These are phyloP conservation scores for Daldinia sp. DNA, from an alignment of 2,329 filamentous ascomycete species.

Conservation along the genomic window DNA sequence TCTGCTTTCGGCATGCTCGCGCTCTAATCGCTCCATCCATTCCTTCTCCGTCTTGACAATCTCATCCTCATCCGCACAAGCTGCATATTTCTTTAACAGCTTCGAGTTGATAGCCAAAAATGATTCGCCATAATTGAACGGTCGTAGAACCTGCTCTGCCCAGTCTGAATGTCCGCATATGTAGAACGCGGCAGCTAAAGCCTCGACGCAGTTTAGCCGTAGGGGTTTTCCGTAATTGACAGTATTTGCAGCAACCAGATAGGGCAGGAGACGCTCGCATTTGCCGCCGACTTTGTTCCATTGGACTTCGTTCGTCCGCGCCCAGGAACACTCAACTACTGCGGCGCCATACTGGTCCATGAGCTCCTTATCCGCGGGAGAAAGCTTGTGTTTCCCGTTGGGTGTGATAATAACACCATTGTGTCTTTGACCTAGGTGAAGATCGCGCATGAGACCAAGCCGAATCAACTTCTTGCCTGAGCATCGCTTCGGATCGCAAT, in stretches of 20 bases:
- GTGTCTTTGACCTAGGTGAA: conserved; percentile 92
- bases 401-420: conserved; percentile 93
- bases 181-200: conserved; percentile 89
- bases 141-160: conserved; percentile 84
- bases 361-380: conserved; percentile 82
- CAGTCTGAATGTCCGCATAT: conserved; percentile 94
- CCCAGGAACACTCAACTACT: conserved; percentile 98
- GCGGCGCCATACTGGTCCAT: conserved; percentile 92
- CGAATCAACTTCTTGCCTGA: conserved; percentile 95
- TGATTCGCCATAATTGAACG: conserved; percentile 88
- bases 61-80: conserved; percentile 82
- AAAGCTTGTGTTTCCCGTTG: conserved; percentile 88
- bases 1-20: conserved; percentile 86
- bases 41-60: conserved; percentile 86
- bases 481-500: conserved; percentile 97
- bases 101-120: conserved; percentile 93
- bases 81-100: conserved; percentile 85
- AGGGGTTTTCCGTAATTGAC: conserved; percentile 98
- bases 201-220: conserved; percentile 95
- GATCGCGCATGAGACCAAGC: conserved; percentile 90
- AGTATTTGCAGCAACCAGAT: conserved; percentile 94
- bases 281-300: conserved; percentile 93
- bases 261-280: conserved; percentile 90
- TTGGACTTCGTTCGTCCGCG: conserved; percentile 88
- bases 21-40: conserved; percentile 91